A percentile compares a stretch with the other conserved stretches of the same genome.
Evolutionary conservation across 2,329 filamentous ascomycete species (phyloP).

Genomic region (Phialophora tarda): DNA sequence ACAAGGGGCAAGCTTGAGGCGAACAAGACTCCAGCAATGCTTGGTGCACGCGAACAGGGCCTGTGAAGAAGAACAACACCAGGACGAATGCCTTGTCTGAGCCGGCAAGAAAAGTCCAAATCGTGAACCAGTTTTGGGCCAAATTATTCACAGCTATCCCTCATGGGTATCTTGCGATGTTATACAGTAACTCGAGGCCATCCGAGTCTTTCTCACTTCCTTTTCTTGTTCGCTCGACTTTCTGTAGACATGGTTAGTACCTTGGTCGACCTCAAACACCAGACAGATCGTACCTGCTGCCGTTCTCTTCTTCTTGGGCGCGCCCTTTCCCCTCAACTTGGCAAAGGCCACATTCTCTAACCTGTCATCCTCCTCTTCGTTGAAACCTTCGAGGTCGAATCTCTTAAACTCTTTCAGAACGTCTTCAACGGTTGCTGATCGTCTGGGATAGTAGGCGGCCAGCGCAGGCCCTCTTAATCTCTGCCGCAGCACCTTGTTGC

Average conservation of each 20-base stretch:
- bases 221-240: conserved; percentile 31
- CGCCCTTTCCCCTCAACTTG: conserved; percentile 81
- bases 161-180: conserved; percentile 29
- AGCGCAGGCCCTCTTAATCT: conserved; percentile 82
- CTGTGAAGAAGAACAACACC: background rate
- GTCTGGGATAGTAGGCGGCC: conserved; percentile 86
- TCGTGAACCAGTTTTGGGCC: background rate
- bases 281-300: conserved; percentile 46
- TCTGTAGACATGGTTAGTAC: conserved; percentile 29
- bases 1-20: conserved; percentile 1
- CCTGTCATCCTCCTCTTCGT: conserved; percentile 80
- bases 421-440: conserved; percentile 72
- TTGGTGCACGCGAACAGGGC: background rate
- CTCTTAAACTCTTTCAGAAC: conserved; percentile 70
- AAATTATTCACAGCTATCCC: background rate
- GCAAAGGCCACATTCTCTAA: conserved; percentile 70
- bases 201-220: conserved; percentile 21
- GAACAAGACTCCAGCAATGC: background rate
- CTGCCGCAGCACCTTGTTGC: conserved; percentile 91
- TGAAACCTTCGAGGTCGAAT: conserved; percentile 69
- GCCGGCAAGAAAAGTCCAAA: background rate
- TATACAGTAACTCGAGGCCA: conserved; percentile 22
- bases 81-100: background rate
- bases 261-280: background rate
- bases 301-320: conserved; percentile 85